Percentiles rank a stretch among this genome's conserved stretches.
These are phyloP conservation scores for Erysimum cheiranthoides DNA, from an alignment of 345 rosid species.

Conservation along the genomic window DNA sequence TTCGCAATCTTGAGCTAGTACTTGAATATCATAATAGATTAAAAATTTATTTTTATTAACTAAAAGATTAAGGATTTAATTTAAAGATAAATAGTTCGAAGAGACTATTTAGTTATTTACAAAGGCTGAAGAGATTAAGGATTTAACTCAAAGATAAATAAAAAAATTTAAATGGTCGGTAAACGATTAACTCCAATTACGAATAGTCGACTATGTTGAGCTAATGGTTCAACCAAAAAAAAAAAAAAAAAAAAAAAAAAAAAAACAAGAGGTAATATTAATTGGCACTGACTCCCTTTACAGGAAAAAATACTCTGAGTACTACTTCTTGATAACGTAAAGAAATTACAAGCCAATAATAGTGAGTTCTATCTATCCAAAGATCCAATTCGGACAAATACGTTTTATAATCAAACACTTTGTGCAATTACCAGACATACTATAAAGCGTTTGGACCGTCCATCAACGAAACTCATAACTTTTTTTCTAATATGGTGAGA, in stretches of 20 bases:
- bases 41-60: too few species aligned
- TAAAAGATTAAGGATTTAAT: too few species aligned
- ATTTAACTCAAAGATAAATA: background rate
- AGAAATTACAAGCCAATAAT: background rate
- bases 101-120: too few species aligned
- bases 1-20: too few species aligned
- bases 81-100: too few species aligned
- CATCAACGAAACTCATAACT: constrained; percentile 5
- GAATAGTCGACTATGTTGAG: too few species aligned
- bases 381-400: constrained; percentile 7
- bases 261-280: background rate
- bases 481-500: constrained; percentile 18
- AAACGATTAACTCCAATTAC: background rate
- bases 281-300: background rate
- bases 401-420: constrained; percentile 27
- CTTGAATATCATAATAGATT: too few species aligned
- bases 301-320: background rate
- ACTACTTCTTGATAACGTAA: constrained; percentile 11
- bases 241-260: too few species aligned
- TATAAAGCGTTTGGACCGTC: constrained; percentile 24
- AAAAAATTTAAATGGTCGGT: background rate
- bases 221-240: too few species aligned
- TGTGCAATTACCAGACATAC: too few species aligned
- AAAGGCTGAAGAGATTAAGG: background rate
- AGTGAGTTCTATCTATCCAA: background rate